Conservation (phyloP, 1,139 yeast species). For the Hemisphaericaspora subhashii region DNA sequence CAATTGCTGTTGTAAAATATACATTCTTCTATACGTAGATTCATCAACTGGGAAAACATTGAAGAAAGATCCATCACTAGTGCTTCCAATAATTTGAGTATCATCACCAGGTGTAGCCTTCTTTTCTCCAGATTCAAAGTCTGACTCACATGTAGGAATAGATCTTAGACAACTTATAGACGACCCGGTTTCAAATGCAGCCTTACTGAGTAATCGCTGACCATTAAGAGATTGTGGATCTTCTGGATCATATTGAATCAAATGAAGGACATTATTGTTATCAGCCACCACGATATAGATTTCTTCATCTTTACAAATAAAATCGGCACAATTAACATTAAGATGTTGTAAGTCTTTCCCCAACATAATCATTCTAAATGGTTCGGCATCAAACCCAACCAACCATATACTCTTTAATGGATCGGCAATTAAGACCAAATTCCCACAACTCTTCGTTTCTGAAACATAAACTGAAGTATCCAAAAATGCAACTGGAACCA, state of each 20-base stretch:
- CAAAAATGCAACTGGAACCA: conserved; percentile 90
- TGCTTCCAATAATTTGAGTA: conserved; percentile 66
- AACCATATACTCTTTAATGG: conserved; percentile 77
- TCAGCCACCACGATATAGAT: conserved; percentile 72
- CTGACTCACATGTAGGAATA: conserved; percentile 46
- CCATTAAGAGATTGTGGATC: conserved; percentile 84
- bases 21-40: conserved; percentile 72
- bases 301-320: conserved; percentile 69
- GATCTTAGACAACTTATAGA: conserved; percentile 58
- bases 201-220: conserved; percentile 65
- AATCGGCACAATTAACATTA: conserved; percentile 69
- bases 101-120: conserved; percentile 21
- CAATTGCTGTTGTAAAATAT: conserved; percentile 84
- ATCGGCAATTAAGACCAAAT: conserved; percentile 78
- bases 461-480: conserved; percentile 80
- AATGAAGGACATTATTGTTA: conserved; percentile 64
- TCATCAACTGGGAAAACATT: conserved; percentile 78
- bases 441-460: conserved; percentile 81
- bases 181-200: conserved; percentile 71
- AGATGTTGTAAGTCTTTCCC: conserved; percentile 72
- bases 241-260: conserved; percentile 89
- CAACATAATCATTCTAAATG: conserved; percentile 77
- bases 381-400: conserved; percentile 93
- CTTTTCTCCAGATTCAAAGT: conserved; percentile 12
- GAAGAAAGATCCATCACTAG: conserved; percentile 77